Evolutionary conservation across 1,284 basidiomycete species (phyloP).

Genomic region (Heterobasidion occidentale): DNA sequence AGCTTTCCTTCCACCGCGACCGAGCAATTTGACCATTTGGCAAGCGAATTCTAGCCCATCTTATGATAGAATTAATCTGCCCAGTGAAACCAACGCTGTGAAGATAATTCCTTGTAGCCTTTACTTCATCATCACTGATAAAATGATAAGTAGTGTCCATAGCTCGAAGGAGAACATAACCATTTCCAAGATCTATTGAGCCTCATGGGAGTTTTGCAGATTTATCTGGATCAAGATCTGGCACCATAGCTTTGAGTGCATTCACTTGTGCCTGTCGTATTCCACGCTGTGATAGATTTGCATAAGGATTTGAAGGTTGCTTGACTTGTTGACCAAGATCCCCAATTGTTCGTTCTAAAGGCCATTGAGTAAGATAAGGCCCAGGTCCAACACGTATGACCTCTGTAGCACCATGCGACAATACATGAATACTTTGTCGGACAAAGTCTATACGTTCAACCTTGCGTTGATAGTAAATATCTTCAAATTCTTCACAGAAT

Average conservation of each 20-base stretch:
- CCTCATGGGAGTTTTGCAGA: background rate
- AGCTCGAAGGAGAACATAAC: background rate
- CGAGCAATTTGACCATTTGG: background rate
- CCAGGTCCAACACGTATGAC: too few species aligned
- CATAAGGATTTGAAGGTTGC: too few species aligned
- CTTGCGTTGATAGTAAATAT: too few species aligned
- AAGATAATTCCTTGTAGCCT: background rate
- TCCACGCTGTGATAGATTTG: too few species aligned
- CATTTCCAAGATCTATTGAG: background rate
- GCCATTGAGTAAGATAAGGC: too few species aligned
- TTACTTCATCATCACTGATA: background rate
- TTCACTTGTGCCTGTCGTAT: too few species aligned
- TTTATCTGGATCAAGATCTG: background rate
- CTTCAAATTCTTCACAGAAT: too few species aligned
- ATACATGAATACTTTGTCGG: too few species aligned
- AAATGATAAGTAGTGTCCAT: background rate
- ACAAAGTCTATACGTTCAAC: too few species aligned
- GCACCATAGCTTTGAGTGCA: background rate
- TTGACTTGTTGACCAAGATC: too few species aligned
- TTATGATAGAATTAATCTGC: background rate
- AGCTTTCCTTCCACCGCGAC: background rate
- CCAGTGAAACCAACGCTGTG: background rate
- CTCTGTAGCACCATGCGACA: too few species aligned
- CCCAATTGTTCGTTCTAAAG: too few species aligned
- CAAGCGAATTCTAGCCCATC: background rate